A percentile compares a stretch with the other conserved stretches of the same genome.
phyloP scores from a whole-genome alignment of 495 filamentous ascomycete species.

The Trichoderma erinaceum region DNA sequence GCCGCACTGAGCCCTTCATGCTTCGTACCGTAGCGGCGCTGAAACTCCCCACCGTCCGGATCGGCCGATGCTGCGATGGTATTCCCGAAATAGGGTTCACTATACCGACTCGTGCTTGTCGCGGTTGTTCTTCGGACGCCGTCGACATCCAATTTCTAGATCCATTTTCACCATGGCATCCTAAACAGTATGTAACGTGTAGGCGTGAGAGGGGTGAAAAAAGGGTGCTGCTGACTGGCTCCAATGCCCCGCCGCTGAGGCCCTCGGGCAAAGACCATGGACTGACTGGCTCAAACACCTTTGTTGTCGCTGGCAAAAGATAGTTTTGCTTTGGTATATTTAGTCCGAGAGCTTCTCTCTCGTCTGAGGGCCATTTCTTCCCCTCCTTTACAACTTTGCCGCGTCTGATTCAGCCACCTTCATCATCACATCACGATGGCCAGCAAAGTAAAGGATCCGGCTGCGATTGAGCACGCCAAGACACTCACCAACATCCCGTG shows the following conservation, averaged over 20 bases:
- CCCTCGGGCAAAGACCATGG: background rate
- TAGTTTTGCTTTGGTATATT: slow-evolving; percentile 1
- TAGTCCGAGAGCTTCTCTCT: background rate
- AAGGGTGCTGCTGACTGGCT: slow-evolving; percentile 5
- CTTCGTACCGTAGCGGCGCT: background rate
- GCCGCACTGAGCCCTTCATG: background rate
- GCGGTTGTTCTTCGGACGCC: slow-evolving; percentile 1
- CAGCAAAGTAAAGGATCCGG: slow-evolving; percentile 35
- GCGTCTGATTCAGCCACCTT: background rate
- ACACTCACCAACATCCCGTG: slow-evolving; percentile 35
- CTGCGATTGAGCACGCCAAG: slow-evolving; percentile 41
- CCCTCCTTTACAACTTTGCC: background rate
- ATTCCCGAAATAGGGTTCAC: background rate
- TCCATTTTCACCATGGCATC: background rate
- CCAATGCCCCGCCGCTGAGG: slow-evolving; percentile 7
- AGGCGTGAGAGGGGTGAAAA: background rate
- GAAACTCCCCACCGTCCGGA: no score
- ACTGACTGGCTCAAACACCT: background rate
- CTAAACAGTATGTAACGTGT: background rate
- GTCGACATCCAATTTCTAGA: background rate
- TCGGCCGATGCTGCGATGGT: background rate
- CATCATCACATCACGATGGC: slow-evolving; percentile 27
- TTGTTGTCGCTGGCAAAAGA: background rate
- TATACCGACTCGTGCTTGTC: background rate
- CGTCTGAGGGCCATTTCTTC: no score